A percentile compares a stretch with the other conserved stretches of the same genome.
These are phyloP conservation scores for Phaeotremella fagi DNA, from an alignment of 768 basidiomycete species.

Conservation along the genomic window DNA sequence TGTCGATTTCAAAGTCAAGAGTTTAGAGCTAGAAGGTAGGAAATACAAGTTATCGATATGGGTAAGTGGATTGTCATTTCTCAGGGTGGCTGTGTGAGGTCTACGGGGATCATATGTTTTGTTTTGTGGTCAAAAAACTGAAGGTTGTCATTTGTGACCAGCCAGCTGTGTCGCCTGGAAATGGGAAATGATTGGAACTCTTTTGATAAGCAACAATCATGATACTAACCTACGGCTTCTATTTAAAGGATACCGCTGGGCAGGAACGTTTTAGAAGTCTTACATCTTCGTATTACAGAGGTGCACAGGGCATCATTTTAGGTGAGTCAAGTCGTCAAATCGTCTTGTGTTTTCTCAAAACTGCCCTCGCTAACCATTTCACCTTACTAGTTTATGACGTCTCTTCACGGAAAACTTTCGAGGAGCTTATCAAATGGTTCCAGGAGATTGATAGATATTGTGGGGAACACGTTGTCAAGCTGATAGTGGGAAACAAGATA, in stretches of 20 bases:
- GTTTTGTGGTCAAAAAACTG: no score
- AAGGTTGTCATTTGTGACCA: no score
- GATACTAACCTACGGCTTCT: no score
- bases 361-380: background rate
- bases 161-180: no score
- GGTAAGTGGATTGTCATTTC: no score
- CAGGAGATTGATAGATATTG: conserved; percentile 92
- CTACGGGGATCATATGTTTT: no score
- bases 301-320: conserved; percentile 53
- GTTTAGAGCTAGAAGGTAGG: conserved; percentile 44
- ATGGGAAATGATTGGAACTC: no score
- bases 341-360: background rate
- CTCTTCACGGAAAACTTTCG: conserved; percentile 83
- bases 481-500: conserved; percentile 84
- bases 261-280: conserved; percentile 96
- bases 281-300: conserved; percentile 88
- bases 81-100: background rate
- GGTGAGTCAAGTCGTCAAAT: conserved; percentile 36
- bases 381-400: conserved; percentile 79
- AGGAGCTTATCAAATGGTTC: conserved; percentile 85
- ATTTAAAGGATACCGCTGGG: conserved; percentile 80
- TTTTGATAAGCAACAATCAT: no score
- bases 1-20: conserved; percentile 51
- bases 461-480: conserved; percentile 76
- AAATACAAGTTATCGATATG: conserved; percentile 82